phyloP scores from a whole-genome alignment of 768 basidiomycete species.

The Boletus sensibilis region DNA sequence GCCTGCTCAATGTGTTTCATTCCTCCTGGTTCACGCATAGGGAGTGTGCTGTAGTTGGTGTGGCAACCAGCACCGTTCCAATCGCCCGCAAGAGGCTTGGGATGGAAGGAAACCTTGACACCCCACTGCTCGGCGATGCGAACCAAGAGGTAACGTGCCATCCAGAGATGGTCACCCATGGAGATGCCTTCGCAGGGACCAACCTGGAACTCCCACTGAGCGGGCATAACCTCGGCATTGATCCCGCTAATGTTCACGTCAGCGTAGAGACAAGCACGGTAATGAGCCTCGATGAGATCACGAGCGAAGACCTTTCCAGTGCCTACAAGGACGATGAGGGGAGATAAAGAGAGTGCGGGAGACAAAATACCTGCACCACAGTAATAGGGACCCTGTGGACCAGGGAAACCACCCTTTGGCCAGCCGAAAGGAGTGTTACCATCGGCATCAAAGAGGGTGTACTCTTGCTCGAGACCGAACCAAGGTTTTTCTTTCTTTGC shows the following conservation, averaged over 20 bases:
- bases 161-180: constrained; percentile 99
- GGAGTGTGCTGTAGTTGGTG: constrained; percentile 95
- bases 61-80: constrained; percentile 99
- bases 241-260: constrained; percentile 99
- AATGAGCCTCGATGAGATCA: constrained; percentile 98
- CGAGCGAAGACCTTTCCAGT: constrained; percentile 98
- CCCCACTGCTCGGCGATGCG: constrained; percentile 98
- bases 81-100: constrained; percentile 94
- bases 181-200: constrained; percentile 97
- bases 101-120: constrained; percentile 98
- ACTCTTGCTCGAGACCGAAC: constrained; percentile 99
- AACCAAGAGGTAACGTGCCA: constrained; percentile 94
- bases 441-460: constrained; percentile 94
- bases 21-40: constrained; percentile 92
- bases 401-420: constrained; percentile 99
- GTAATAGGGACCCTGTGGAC: constrained; percentile 99
- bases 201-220: constrained; percentile 99
- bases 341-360: not conserved
- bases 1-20: constrained; percentile 90
- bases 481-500: constrained; percentile 81
- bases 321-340: constrained; percentile 44
- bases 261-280: constrained; percentile 92
- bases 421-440: constrained; percentile 83
- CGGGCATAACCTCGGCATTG: constrained; percentile 99
- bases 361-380: constrained; percentile 83